Evolutionary conservation across 352 stramenopile species (phyloP).

Genomic region (Achlya hypogyna): DNA sequence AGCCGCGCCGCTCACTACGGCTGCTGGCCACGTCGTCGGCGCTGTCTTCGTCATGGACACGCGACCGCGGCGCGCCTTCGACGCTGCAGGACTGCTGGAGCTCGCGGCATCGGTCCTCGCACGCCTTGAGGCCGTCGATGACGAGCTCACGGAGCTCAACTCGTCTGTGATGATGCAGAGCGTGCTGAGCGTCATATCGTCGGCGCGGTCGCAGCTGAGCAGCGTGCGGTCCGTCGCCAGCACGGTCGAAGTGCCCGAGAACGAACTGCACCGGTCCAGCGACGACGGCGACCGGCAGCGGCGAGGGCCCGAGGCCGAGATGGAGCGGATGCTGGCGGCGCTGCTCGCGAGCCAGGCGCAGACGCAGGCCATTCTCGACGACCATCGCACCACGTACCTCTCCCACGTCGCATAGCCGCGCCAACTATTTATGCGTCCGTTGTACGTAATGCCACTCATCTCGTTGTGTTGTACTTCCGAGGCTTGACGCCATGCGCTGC

Average conservation of each 20-base stretch:
- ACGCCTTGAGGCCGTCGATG: neutral
- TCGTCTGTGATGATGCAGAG: neutral
- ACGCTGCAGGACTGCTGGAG: neutral
- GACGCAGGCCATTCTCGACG: neutral
- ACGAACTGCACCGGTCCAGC: neutral
- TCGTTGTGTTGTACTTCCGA: no score
- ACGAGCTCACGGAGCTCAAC: neutral
- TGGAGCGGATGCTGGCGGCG: neutral
- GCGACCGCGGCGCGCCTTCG: neutral
- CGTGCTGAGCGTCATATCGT: neutral
- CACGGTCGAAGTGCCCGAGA: neutral
- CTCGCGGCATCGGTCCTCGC: neutral
- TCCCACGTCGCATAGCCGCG: neutral
- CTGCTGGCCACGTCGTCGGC: slow-evolving; percentile 1
- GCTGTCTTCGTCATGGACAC: slow-evolving; percentile 15
- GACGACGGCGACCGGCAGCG: neutral
- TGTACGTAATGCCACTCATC: no score
- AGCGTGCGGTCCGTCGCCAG: no score
- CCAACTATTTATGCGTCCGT: neutral
- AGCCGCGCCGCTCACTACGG: neutral
- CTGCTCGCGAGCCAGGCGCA: neutral
- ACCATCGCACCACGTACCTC: neutral
- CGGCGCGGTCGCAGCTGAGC: neutral
- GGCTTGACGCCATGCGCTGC: no score
- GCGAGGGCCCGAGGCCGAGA: neutral